Evolutionary conservation across 2,329 filamentous ascomycete species (phyloP).

Genomic region (Lojkania enalia): DNA sequence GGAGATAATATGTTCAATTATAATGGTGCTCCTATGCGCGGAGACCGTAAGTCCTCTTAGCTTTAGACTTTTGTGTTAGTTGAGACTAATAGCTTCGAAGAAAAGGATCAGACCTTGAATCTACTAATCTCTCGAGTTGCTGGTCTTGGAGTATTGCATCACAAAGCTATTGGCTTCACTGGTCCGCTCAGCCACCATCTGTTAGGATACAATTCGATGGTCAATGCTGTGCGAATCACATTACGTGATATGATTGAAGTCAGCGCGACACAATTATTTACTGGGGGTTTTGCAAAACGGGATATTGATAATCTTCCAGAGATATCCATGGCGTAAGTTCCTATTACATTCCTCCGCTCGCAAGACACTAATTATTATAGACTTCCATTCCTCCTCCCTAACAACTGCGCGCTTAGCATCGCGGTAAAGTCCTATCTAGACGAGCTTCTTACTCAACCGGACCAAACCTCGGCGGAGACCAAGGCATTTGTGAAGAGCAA

Average conservation of each 20-base stretch:
- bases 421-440: slow-evolving; percentile 80
- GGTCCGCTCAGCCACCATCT: slow-evolving; percentile 90
- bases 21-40: slow-evolving; percentile 62
- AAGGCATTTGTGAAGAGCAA: slow-evolving; percentile 56
- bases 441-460: slow-evolving; percentile 63
- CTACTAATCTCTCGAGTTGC: slow-evolving; percentile 85
- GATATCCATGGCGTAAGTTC: slow-evolving; percentile 70
- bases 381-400: slow-evolving; percentile 69
- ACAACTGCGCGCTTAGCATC: slow-evolving; percentile 76
- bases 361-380: slow-evolving; percentile 13
- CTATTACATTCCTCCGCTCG: slow-evolving; percentile 43
- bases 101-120: slow-evolving; percentile 76
- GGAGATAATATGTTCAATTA: slow-evolving; percentile 65
- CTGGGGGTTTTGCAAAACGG: slow-evolving; percentile 77
- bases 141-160: slow-evolving; percentile 78
- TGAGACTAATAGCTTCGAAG: slow-evolving; percentile 12
- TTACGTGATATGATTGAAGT: slow-evolving; percentile 85
- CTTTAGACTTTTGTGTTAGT: background rate
- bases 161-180: slow-evolving; percentile 87
- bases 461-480: slow-evolving; percentile 56
- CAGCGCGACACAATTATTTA: slow-evolving; percentile 75
- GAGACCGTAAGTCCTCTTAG: slow-evolving; percentile 40
- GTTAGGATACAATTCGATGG: slow-evolving; percentile 81
- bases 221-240: slow-evolving; percentile 75
- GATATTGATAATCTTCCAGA: slow-evolving; percentile 61